Conservation (phyloP, 768 basidiomycete species). For the Pulveroboletus sp. region DNA sequence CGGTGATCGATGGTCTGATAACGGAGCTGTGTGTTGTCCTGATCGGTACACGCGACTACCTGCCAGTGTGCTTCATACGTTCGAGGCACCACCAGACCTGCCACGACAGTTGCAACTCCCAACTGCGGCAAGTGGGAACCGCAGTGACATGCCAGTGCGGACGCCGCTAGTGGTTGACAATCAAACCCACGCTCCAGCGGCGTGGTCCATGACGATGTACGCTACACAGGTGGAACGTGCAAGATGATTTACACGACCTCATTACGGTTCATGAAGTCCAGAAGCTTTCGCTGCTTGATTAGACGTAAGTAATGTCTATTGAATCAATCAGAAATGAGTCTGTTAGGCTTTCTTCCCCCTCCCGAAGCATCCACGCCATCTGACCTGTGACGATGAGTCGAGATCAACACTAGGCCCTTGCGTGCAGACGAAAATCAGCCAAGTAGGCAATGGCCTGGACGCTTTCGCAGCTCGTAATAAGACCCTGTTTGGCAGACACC, state of each 20-base stretch:
- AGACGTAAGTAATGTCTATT: constrained; percentile 7
- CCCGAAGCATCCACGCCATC: not conserved
- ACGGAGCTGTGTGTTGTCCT: constrained; percentile 5
- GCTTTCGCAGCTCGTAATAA: too few species aligned
- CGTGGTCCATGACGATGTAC: constrained; percentile 4
- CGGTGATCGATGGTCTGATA: constrained; percentile 8
- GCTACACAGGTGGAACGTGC: not conserved
- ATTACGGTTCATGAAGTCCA: not conserved
- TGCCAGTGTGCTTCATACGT: constrained; percentile 2
- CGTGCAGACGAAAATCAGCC: not conserved
- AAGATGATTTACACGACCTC: not conserved
- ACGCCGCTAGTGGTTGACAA: not conserved
- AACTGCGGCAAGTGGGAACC: not conserved
- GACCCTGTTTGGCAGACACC: too few species aligned
- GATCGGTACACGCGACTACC: constrained; percentile 20
- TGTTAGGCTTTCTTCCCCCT: not conserved
- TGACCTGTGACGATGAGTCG: not conserved
- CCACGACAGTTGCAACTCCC: constrained; percentile 8
- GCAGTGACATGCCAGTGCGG: constrained; percentile 13
- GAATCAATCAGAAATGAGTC: not conserved
- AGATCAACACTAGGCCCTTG: not conserved
- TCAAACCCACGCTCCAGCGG: constrained; percentile 10
- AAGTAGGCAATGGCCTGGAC: not conserved
- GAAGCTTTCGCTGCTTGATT: not conserved
- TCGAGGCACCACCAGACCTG: not conserved